Percentiles rank a stretch among this genome's conserved stretches.
Conservation (phyloP, 805 yeast genomes). For the Nakazawaea molendinolei region DNA sequence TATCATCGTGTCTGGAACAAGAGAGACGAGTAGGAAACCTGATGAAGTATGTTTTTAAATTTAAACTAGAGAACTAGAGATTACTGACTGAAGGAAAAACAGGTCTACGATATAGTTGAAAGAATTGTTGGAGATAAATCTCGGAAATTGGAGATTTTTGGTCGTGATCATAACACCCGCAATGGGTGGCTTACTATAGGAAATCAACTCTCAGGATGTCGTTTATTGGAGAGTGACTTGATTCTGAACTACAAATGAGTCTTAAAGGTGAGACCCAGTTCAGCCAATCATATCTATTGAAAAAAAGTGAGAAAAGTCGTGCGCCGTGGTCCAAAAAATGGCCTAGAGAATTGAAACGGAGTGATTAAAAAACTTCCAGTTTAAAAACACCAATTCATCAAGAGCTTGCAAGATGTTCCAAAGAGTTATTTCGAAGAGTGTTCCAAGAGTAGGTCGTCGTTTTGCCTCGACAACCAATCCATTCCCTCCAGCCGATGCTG, state of each 20-base stretch:
- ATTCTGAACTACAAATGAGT: background rate
- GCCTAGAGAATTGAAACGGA: too few relatives aligned
- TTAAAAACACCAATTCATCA: background rate
- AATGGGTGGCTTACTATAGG: slow-evolving; percentile 72
- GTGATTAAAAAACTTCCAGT: too few relatives aligned
- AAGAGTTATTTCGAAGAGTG: too few relatives aligned
- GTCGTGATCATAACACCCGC: slow-evolving; percentile 77
- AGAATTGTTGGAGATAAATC: slow-evolving; percentile 72
- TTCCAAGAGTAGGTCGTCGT: slow-evolving; percentile 29
- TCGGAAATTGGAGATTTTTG: slow-evolving; percentile 83
- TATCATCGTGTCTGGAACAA: slow-evolving; percentile 69
- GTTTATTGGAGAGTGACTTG: background rate
- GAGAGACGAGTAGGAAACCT: slow-evolving; percentile 89
- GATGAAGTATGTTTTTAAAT: slow-evolving; percentile 49
- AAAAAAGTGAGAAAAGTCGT: too few relatives aligned
- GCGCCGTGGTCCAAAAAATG: too few relatives aligned
- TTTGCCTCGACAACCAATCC: slow-evolving; percentile 32
- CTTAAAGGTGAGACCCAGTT: too few relatives aligned
- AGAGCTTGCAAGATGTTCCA: slow-evolving; percentile 37
- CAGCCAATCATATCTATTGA: too few relatives aligned
- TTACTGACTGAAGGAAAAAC: background rate
- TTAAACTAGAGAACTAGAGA: background rate
- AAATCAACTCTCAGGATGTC: slow-evolving; percentile 1
- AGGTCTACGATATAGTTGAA: slow-evolving; percentile 75
- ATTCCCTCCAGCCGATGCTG: slow-evolving; percentile 42